phyloP scores from a whole-genome alignment of 2,329 filamentous ascomycete species.

The Microdochium bolleyi region DNA sequence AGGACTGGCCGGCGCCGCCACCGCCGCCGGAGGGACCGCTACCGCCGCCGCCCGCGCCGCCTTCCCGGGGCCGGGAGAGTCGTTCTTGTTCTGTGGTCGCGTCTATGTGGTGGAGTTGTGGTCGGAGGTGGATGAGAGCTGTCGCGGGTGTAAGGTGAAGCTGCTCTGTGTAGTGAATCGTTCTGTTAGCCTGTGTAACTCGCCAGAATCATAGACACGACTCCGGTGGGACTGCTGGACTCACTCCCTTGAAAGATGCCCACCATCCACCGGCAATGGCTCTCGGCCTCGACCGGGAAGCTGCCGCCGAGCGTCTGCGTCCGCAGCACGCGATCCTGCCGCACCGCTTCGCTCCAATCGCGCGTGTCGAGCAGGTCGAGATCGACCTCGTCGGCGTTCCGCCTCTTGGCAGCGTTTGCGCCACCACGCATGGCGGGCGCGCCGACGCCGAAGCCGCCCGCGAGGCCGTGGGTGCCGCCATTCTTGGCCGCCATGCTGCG shows the following conservation, averaged over 20 bases:
- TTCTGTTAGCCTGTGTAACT: too few species aligned
- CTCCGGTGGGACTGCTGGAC: slow-evolving; percentile 24
- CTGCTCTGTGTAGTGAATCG: slow-evolving; percentile 48
- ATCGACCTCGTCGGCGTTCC: slow-evolving; percentile 22
- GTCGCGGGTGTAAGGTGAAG: slow-evolving; percentile 80
- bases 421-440: slow-evolving; percentile 27
- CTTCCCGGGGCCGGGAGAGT: slow-evolving; percentile 29
- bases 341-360: slow-evolving; percentile 61
- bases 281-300: slow-evolving; percentile 59
- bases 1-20: slow-evolving; percentile 1
- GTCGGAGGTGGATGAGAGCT: slow-evolving; percentile 79
- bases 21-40: slow-evolving; percentile 12
- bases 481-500: slow-evolving; percentile 50
- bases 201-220: too few species aligned
- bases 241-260: slow-evolving; percentile 80
- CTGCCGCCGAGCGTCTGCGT: slow-evolving; percentile 83
- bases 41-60: slow-evolving; percentile 19
- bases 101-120: slow-evolving; percentile 89
- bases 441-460: slow-evolving; percentile 64
- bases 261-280: slow-evolving; percentile 69
- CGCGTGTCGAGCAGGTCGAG: slow-evolving; percentile 36
- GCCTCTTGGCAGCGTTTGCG: slow-evolving; percentile 23
- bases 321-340: slow-evolving; percentile 63
- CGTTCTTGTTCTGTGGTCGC: slow-evolving; percentile 68
- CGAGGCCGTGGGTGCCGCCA: slow-evolving; percentile 60